Base-by-base conservation (phyloP, 192 early-diverging fungal species). In the Nowakowskiella sp. region DNA sequence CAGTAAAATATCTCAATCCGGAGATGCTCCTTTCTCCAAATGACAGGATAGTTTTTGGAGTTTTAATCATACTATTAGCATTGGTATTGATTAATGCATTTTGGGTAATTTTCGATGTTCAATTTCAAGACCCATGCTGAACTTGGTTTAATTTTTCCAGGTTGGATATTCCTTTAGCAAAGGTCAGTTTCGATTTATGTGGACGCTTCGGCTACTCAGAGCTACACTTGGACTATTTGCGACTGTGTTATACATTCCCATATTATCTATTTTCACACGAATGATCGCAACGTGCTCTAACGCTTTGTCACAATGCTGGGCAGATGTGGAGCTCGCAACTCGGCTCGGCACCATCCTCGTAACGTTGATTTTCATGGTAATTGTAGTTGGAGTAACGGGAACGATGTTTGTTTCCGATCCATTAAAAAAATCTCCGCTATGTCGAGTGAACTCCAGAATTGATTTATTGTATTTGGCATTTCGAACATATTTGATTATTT, bases 101-200 rank as follows among this genome's bases (percentile, higher is more conserved):
- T 22, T 13, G 22, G 7, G 36, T 13, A 47, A 23, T 9, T 0
- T 8, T 49, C 36, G 19, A 19, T 39, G 19, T 39, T 19, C 36
- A 13, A 39, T 13, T n/a, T n/a, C n/a, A n/a, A n/a, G n/a, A n/a
- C n/a, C n/a, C n/a, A n/a, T n/a, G n/a, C n/a, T n/a, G n/a, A n/a
- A n/a, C n/a, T n/a, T n/a, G n/a, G 13, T 13, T 39, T 13, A 19
- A 19, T 13, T 19, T 13, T 19, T 61, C 0, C 70, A 55, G 60
- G 72, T 70, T 5, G 72, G 67, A 21, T 70, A 64, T 26, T 64
- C 61, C 6, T 74, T 74, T 47, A 58, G 58, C 1, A 51, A 56
- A 44, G 70, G 70, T 47, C 39, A 47, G 2, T 74, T 74, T 56
- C 56, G 61, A 42, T 66, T 70, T 45, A 70, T 74, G 10, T 74